A percentile compares a stretch with the other conserved stretches of the same genome.
Evolutionary conservation across 768 basidiomycete species (phyloP).

Genomic region (Trametopsis cervina): DNA sequence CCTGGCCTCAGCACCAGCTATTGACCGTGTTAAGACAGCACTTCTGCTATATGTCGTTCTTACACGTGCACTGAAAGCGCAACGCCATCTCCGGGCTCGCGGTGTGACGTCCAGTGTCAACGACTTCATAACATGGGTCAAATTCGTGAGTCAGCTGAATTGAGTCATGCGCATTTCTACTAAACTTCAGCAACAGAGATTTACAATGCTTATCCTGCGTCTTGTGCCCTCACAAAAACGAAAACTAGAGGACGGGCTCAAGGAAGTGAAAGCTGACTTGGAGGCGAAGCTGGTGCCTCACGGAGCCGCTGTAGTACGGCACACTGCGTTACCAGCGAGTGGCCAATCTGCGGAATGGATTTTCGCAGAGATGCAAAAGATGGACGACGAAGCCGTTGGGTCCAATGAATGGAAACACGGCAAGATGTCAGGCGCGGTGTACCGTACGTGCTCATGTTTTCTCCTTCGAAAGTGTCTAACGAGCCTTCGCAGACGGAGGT

Average conservation of each 20-base stretch:
- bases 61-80: slow-evolving; percentile 42
- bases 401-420: slow-evolving; percentile 57
- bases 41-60: slow-evolving; percentile 55
- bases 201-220: slow-evolving; percentile 50
- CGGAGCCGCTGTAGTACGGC: slow-evolving; percentile 52
- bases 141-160: slow-evolving; percentile 35
- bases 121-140: slow-evolving; percentile 48
- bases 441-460: slow-evolving; percentile 47
- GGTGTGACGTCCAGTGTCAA: slow-evolving; percentile 41
- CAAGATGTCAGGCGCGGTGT: slow-evolving; percentile 80
- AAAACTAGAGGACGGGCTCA: slow-evolving; percentile 60
- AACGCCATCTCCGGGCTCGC: slow-evolving; percentile 59
- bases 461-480: neutral
- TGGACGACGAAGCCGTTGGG: slow-evolving; percentile 59
- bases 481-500: slow-evolving; percentile 58
- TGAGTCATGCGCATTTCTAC: slow-evolving; percentile 2
- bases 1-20: neutral
- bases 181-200: slow-evolving; percentile 36
- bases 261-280: slow-evolving; percentile 55
- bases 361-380: slow-evolving; percentile 66
- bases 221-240: slow-evolving; percentile 47
- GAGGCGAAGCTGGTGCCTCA: slow-evolving; percentile 63
- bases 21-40: slow-evolving; percentile 45
- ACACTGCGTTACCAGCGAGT: slow-evolving; percentile 56
- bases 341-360: slow-evolving; percentile 73